phyloP scores from a whole-genome alignment of 2,329 filamentous ascomycete species.

The Xylaria sp. region DNA sequence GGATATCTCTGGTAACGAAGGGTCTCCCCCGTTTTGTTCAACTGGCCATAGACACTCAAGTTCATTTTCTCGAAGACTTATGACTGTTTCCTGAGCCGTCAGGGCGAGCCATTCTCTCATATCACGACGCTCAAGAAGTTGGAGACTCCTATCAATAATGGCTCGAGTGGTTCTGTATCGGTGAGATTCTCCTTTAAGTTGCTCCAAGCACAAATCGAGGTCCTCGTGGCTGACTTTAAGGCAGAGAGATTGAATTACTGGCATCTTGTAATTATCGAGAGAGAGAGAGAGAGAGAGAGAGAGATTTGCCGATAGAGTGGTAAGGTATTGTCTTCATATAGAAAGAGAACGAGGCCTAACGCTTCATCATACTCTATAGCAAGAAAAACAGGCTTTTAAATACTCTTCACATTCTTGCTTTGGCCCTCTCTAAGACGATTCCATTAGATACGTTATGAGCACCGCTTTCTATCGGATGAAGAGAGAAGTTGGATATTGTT shows the following conservation, averaged over 20 bases:
- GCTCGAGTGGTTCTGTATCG: background rate
- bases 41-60: background rate
- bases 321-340: background rate
- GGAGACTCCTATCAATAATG: background rate
- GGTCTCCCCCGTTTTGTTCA: background rate
- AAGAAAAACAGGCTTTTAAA: background rate
- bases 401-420: background rate
- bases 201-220: background rate
- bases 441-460: background rate
- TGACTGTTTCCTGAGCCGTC: background rate
- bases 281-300: background rate
- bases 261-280: background rate
- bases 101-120: background rate
- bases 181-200: background rate
- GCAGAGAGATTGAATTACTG: background rate
- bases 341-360: background rate
- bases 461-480: background rate
- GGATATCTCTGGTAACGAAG: background rate
- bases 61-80: background rate
- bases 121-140: background rate
- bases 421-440: background rate
- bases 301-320: background rate
- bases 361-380: background rate
- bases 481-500: background rate
- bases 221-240: background rate